Conservation (phyloP, 306 rosid species). For the Prosopis cineraria region DNA sequence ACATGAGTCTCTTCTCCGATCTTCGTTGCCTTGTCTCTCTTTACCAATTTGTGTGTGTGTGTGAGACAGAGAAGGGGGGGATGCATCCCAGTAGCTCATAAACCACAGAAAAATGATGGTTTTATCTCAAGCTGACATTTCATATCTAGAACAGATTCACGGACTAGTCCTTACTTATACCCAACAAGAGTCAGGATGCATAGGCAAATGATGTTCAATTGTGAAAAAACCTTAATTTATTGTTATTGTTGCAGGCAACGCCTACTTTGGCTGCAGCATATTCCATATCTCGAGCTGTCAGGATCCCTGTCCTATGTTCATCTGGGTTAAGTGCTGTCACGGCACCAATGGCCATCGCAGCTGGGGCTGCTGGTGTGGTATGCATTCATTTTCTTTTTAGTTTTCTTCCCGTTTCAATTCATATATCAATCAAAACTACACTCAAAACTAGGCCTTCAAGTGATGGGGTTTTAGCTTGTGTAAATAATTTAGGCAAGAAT, state of each 20-base stretch:
- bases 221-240: background rate
- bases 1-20: constrained; percentile 10
- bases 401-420: background rate
- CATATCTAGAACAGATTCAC: background rate
- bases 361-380: constrained; percentile 98
- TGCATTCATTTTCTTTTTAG: constrained; percentile 25
- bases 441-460: too few species aligned
- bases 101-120: background rate
- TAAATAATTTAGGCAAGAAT: background rate
- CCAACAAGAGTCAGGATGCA: background rate
- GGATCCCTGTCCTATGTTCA: constrained; percentile 87
- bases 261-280: constrained; percentile 94
- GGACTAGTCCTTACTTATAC: background rate
- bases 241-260: constrained; percentile 57
- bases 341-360: constrained; percentile 91
- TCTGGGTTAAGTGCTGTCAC: constrained; percentile 88
- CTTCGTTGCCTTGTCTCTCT: background rate
- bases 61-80: too few species aligned
- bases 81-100: background rate
- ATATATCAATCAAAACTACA: constrained; percentile 1
- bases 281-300: constrained; percentile 85
- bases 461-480: too few species aligned
- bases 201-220: constrained; percentile 20
- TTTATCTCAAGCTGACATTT: background rate
- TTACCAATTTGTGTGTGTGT: too few species aligned